Evolutionary conservation across 805 yeast species (phyloP).

Genomic region (Ogataea ganodermae): DNA sequence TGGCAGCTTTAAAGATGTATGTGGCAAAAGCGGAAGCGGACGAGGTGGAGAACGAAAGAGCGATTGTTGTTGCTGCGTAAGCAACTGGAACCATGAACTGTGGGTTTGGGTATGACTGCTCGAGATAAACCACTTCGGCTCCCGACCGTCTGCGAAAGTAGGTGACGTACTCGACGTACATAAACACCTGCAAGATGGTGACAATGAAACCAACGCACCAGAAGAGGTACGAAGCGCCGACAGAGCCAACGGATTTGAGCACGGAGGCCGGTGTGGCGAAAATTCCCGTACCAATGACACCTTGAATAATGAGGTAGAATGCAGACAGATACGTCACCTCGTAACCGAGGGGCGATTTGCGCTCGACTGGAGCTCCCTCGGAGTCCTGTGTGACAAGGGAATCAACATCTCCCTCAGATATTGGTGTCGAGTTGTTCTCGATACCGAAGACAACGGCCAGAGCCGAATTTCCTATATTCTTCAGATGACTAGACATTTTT

Average conservation of each 20-base stretch:
- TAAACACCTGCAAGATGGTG: constrained; percentile 38
- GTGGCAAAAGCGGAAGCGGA: constrained; percentile 80
- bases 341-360: constrained; percentile 33
- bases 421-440: background rate
- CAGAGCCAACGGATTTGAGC: constrained; percentile 45
- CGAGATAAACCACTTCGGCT: constrained; percentile 83
- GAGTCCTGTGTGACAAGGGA: constrained; percentile 16
- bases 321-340: constrained; percentile 46
- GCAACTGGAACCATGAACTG: constrained; percentile 63
- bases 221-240: constrained; percentile 46
- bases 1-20: constrained; percentile 75
- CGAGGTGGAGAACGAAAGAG: constrained; percentile 86
- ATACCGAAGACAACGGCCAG: constrained; percentile 4
- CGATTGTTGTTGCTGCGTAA: constrained; percentile 70
- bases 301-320: constrained; percentile 63
- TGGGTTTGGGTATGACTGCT: constrained; percentile 69
- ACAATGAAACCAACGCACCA: constrained; percentile 45
- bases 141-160: constrained; percentile 63
- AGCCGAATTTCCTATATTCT: background rate
- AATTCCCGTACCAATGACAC: constrained; percentile 77
- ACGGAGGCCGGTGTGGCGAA: constrained; percentile 69
- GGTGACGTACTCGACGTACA: constrained; percentile 44
- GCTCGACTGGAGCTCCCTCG: constrained; percentile 45
- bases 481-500: background rate
- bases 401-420: background rate